Conservation (phyloP, 2,329 filamentous ascomycete genomes). For the Penicillium sp. region DNA sequence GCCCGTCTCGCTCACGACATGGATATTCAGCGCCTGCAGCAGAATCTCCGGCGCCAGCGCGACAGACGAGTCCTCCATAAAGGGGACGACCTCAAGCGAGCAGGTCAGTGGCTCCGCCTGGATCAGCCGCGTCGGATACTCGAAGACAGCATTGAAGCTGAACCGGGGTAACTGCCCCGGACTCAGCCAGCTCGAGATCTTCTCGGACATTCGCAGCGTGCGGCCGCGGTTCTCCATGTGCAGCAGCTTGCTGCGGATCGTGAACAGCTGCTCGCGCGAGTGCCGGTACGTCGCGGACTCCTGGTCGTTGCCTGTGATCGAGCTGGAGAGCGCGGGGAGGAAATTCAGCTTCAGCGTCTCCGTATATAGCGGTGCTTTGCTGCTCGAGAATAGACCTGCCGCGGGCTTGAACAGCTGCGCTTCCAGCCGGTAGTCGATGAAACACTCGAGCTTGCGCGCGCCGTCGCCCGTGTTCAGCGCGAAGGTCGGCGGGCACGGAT, state of each 20-base stretch:
- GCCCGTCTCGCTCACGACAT: constrained; percentile 13
- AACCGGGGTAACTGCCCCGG: constrained; percentile 22
- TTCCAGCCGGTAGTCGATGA: background rate
- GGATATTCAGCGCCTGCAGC: background rate
- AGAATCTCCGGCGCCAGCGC: background rate
- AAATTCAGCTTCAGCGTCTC: background rate
- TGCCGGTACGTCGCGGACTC: constrained; percentile 4
- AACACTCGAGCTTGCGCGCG: background rate
- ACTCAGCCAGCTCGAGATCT: constrained; percentile 20
- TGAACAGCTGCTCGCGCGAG: constrained; percentile 16
- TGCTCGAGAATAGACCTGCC: background rate
- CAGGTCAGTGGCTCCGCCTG: constrained; percentile 6
- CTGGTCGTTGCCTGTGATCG: background rate
- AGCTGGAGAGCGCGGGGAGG: background rate
- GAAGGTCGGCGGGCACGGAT: background rate
- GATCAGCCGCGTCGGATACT: constrained; percentile 16
- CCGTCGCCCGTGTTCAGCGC: background rate
- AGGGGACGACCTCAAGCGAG: background rate
- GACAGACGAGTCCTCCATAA: background rate
- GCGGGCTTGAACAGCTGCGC: background rate
- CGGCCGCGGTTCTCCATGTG: constrained; percentile 21
- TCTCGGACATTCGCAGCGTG: constrained; percentile 16
- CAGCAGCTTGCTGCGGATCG: constrained; percentile 15
- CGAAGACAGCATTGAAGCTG: constrained; percentile 19
- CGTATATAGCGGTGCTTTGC: background rate